phyloP scores from a whole-genome alignment of 2,329 filamentous ascomycete genomes.

The Pseudogymnoascus sp. region DNA sequence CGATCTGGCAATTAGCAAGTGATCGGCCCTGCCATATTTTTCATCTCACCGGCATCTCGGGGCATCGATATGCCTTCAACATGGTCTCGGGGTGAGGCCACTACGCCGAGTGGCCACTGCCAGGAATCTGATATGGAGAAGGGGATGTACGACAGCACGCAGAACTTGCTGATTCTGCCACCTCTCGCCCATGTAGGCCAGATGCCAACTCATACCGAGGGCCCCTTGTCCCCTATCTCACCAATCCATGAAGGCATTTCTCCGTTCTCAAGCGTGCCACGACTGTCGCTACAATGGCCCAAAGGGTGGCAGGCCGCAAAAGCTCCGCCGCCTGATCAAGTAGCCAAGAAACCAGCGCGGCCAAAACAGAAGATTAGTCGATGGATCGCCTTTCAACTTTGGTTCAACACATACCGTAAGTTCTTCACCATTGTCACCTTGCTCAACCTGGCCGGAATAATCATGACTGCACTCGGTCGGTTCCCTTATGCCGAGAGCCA shows the following conservation, averaged over 20 bases:
- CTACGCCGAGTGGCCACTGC: slow-evolving; percentile 10
- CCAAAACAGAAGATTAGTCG: slow-evolving; percentile 26
- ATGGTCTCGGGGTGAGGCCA: slow-evolving; percentile 21
- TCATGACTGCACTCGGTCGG: slow-evolving; percentile 29
- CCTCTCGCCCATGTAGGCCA: slow-evolving; percentile 22
- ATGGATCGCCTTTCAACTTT: slow-evolving; percentile 34
- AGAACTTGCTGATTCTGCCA: slow-evolving; percentile 24
- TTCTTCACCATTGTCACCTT: slow-evolving; percentile 35
- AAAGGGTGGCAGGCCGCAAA: slow-evolving; percentile 11
- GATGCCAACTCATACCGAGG: slow-evolving; percentile 22
- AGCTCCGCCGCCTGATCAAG: slow-evolving; percentile 6
- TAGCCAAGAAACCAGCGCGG: slow-evolving; percentile 13
- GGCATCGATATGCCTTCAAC: slow-evolving; percentile 22
- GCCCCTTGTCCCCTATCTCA: slow-evolving; percentile 24
- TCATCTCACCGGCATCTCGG: slow-evolving; percentile 8
- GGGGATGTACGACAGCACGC: slow-evolving; percentile 30
- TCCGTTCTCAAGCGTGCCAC: slow-evolving; percentile 26
- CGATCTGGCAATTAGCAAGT: neutral
- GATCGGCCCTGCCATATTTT: slow-evolving; percentile 1
- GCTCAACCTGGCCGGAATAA: slow-evolving; percentile 34
- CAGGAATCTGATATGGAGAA: slow-evolving; percentile 33
- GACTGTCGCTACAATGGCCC: slow-evolving; percentile 26
- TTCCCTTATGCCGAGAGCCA: slow-evolving; percentile 36
- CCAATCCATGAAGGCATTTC: slow-evolving; percentile 32
- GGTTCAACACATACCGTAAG: slow-evolving; percentile 38